phyloP scores from a whole-genome alignment of 2,329 filamentous ascomycete genomes.

The Talaromyces sp. region DNA sequence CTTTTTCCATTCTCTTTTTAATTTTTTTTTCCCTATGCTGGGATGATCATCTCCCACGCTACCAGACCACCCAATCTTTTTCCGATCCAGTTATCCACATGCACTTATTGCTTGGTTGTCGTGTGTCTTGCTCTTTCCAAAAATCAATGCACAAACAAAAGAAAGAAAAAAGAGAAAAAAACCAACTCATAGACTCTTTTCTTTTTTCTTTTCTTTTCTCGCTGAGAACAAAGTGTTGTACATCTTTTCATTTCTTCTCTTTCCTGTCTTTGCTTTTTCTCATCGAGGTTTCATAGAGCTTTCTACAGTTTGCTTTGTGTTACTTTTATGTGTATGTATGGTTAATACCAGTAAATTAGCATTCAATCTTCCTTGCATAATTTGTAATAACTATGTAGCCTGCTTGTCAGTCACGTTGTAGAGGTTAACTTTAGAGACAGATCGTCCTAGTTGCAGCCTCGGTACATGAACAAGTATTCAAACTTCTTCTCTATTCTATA shows the following conservation, averaged over 20 bases:
- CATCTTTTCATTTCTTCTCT: constrained; percentile 10
- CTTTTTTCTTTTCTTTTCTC: constrained; percentile 13
- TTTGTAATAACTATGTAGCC: not conserved
- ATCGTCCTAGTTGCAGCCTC: too few relatives aligned
- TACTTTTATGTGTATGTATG: constrained; percentile 19
- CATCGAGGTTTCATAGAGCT: constrained; percentile 16
- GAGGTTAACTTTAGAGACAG: too few relatives aligned
- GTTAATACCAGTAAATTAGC: constrained; percentile 17
- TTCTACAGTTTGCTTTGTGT: constrained; percentile 15
- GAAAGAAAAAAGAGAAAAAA: not conserved
- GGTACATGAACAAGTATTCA: too few relatives aligned
- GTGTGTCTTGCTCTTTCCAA: constrained; percentile 4
- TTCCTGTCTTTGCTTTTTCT: constrained; percentile 9
- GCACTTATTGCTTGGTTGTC: constrained; percentile 8
- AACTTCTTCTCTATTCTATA: too few relatives aligned
- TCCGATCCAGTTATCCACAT: not conserved
- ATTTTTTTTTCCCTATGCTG: not conserved
- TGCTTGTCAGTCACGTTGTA: not conserved
- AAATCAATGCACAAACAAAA: constrained; percentile 13
- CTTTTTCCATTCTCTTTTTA: not conserved
- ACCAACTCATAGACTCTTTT: constrained; percentile 7
- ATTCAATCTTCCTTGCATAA: not conserved
- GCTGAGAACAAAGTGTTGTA: constrained; percentile 18
- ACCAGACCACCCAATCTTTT: constrained; percentile 2
- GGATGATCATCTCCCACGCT: constrained; percentile 3